Evolutionary conservation across 345 rosid species (phyloP).

Genomic region (Turnera subulata): DNA sequence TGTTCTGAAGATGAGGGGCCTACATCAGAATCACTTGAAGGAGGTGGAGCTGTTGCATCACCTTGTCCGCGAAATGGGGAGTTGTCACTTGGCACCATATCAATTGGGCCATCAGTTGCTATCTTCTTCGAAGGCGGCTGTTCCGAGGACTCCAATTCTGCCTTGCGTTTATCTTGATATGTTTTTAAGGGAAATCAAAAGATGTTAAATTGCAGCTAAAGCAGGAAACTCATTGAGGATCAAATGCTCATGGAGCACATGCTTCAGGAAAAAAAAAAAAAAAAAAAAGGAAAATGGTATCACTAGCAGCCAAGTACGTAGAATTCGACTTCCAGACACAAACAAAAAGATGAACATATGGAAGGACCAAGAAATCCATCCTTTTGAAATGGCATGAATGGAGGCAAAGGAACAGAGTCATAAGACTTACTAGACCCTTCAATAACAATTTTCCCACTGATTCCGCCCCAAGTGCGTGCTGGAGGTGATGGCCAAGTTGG

Average conservation of each 20-base stretch:
- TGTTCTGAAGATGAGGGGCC: slow-evolving; percentile 37
- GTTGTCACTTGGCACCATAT: slow-evolving; percentile 20
- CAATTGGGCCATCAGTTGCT: slow-evolving; percentile 47
- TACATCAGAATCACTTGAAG: slow-evolving; percentile 29
- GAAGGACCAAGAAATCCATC: not conserved
- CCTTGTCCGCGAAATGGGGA: slow-evolving; percentile 37
- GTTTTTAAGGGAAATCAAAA: not conserved
- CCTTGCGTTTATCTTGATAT: slow-evolving; percentile 55
- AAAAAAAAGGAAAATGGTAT: too few relatives aligned
- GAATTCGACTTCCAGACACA: too few relatives aligned
- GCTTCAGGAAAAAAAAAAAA: too few relatives aligned
- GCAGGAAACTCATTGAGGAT: not conserved
- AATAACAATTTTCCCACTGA: slow-evolving; percentile 44
- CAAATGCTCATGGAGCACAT: too few relatives aligned
- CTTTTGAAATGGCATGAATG: slow-evolving; percentile 1
- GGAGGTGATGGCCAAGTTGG: slow-evolving; percentile 58
- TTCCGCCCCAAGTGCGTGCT: slow-evolving; percentile 36
- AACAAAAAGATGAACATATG: not conserved
- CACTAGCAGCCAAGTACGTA: too few relatives aligned
- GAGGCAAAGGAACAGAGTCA: not conserved
- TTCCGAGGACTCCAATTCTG: slow-evolving; percentile 39
- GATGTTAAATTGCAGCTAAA: not conserved
- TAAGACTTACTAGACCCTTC: slow-evolving; percentile 40
- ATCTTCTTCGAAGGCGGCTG: slow-evolving; percentile 48
- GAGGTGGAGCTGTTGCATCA: slow-evolving; percentile 30